Evolutionary conservation across 768 basidiomycete species (phyloP).

Genomic region (Leccinum variicolor): DNA sequence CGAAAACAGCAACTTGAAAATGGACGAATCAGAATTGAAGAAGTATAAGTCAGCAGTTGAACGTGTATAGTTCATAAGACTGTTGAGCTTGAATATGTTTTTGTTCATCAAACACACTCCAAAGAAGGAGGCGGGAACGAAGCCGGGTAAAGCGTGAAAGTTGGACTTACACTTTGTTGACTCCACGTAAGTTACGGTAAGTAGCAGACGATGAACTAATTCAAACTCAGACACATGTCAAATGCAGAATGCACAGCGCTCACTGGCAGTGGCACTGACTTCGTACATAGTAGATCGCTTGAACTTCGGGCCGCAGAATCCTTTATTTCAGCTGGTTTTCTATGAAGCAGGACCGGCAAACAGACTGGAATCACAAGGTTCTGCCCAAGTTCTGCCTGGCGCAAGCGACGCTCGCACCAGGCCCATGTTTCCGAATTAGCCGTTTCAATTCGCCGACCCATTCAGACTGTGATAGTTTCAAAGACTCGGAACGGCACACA

Average conservation of each 20-base stretch:
- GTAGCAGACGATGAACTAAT: too few relatives aligned
- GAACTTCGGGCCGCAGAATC: not conserved
- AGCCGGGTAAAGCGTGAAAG: too few relatives aligned
- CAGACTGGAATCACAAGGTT: not conserved
- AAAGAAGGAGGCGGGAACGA: too few relatives aligned
- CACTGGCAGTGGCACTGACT: too few relatives aligned
- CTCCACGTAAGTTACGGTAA: too few relatives aligned
- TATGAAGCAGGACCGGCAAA: not conserved
- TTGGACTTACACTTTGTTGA: too few relatives aligned
- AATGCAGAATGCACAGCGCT: too few relatives aligned
- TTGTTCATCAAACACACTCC: constrained; percentile 33
- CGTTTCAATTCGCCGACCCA: not conserved
- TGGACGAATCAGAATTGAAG: constrained; percentile 43
- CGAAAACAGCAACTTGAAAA: not conserved
- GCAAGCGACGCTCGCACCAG: not conserved
- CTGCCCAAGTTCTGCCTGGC: too few relatives aligned
- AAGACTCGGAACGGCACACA: too few relatives aligned
- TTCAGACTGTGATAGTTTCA: not conserved
- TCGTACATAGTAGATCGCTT: too few relatives aligned
- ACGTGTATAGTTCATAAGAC: constrained; percentile 37
- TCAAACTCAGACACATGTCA: too few relatives aligned
- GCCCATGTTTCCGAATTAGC: not conserved
- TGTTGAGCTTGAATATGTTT: constrained; percentile 48
- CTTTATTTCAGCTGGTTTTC: not conserved
- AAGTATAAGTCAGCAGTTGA: constrained; percentile 39